Base-by-base conservation (phyloP, 192 early-diverging fungal genomes). In the Pilobolus umbonatus region DNA sequence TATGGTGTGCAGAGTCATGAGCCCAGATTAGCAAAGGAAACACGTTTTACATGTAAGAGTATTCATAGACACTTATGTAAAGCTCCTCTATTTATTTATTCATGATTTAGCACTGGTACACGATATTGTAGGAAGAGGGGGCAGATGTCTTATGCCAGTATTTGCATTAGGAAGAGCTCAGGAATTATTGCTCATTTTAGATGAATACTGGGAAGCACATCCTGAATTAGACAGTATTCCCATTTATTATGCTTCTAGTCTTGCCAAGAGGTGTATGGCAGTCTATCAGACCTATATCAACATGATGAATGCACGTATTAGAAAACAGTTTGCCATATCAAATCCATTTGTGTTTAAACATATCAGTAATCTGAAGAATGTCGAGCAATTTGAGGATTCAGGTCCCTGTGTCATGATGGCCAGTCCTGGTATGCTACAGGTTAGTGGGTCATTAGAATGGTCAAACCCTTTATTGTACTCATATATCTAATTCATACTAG, bases 371-470 rank as follows among this genome's bases (percentile, higher is more conserved):
- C 73, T 96, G 43, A 89, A 86, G 48, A 88, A 91, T 59, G 83
- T 91, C 57, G 77, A 82, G 9, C 81, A 88, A 45, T 95, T 98
- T 67, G 95, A 96, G 43, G 96, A 99, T 62, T 76, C 83, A 2
- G 95, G 96, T 0, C 94, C 96, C 9, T 99, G 96, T 78, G 94
- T 99, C 15, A 96, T 99, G 85, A 88, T 99, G 86, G 95, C 95
- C 25, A 90, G 86, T 78, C 96, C 96, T 0, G 96, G 95, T 17
- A 98, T 99, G 95, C 73, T 99, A 44, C 96, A 98, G 76, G 85
- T 79, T 62, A 40, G 46, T 36, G 25, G 3, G 10, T 32, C 5
- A 34, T 15, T 4, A 32, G 38, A 44, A 55, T 32, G 21, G 32
- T 19, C n/a, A 55, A 55, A 28, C 32, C n/a, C 25, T n/a, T 34